Evolutionary conservation across 2,329 filamentous ascomycete species (phyloP).

Genomic region (Phialophora tarda): DNA sequence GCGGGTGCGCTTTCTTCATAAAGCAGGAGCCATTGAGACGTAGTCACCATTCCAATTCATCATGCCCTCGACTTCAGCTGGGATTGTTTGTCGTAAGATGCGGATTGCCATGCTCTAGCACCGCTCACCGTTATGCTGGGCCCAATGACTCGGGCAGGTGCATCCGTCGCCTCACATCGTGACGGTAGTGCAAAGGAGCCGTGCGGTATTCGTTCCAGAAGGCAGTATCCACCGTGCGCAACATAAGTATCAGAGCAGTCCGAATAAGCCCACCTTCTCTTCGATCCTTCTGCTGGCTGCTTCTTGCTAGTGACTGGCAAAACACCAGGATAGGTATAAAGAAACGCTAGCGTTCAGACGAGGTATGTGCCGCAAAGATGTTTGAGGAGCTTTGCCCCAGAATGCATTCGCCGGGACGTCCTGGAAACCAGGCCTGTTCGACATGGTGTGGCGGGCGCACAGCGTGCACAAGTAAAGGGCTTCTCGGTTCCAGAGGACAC

Average conservation of each 20-base stretch:
- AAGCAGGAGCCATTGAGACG: constrained; percentile 15
- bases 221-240: background rate
- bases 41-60: constrained; percentile 8
- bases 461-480: background rate
- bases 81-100: constrained; percentile 25
- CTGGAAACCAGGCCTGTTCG: no score
- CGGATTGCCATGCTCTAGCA: constrained; percentile 19
- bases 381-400: no score
- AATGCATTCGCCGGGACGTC: no score
- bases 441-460: no score
- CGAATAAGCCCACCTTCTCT: constrained; percentile 12
- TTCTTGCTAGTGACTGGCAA: background rate
- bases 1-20: constrained; percentile 16
- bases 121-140: constrained; percentile 32
- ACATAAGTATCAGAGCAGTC: constrained; percentile 6
- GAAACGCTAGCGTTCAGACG: no score
- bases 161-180: constrained; percentile 29
- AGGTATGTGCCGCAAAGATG: no score
- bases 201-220: constrained; percentile 6
- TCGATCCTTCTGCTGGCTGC: constrained; percentile 15
- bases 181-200: constrained; percentile 23
- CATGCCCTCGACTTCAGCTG: constrained; percentile 2
- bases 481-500: background rate
- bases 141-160: constrained; percentile 32
- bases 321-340: no score